Percentiles rank a stretch among this genome's conserved stretches.
Evolutionary conservation across 495 filamentous ascomycete genomes (phyloP).

Genomic region (Trichoderma virens): DNA sequence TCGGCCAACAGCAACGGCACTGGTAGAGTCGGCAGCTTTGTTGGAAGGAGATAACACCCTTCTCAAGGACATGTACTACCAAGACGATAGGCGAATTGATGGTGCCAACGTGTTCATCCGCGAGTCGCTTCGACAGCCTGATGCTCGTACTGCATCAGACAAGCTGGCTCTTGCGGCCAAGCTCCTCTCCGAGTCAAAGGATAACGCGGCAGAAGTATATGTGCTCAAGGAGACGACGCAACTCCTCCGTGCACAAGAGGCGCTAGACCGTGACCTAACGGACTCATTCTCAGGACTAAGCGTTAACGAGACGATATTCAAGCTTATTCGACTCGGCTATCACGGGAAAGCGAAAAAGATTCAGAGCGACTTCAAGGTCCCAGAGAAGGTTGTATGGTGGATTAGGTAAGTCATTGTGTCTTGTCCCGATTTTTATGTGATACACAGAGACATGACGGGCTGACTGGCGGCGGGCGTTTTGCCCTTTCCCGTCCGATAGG

Average conservation of each 20-base stretch:
- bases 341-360: conserved; percentile 74
- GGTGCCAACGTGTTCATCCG: conserved; percentile 78
- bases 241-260: conserved; percentile 77
- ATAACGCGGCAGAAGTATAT: conserved; percentile 65
- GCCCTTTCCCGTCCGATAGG: conserved; percentile 26
- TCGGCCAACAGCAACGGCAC: conserved; percentile 77
- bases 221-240: conserved; percentile 68
- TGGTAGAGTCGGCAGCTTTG: conserved; percentile 75
- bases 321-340: conserved; percentile 67
- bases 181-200: conserved; percentile 73
- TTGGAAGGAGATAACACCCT: conserved; percentile 68
- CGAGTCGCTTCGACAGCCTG: conserved; percentile 65
- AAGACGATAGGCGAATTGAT: conserved; percentile 88
- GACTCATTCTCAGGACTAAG: conserved; percentile 72
- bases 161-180: conserved; percentile 82
- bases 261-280: conserved; percentile 72
- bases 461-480: conserved; percentile 9
- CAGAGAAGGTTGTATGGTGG: conserved; percentile 88
- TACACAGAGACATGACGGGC: neutral
- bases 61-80: conserved; percentile 94
- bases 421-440: neutral
- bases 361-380: conserved; percentile 84
- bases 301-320: conserved; percentile 84
- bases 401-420: conserved; percentile 38
- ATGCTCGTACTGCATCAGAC: conserved; percentile 54